A percentile compares a stretch with the other conserved stretches of the same genome.
These are phyloP conservation scores for Mrakia gelida DNA, from an alignment of 768 basidiomycete genomes.

Conservation along the genomic window DNA sequence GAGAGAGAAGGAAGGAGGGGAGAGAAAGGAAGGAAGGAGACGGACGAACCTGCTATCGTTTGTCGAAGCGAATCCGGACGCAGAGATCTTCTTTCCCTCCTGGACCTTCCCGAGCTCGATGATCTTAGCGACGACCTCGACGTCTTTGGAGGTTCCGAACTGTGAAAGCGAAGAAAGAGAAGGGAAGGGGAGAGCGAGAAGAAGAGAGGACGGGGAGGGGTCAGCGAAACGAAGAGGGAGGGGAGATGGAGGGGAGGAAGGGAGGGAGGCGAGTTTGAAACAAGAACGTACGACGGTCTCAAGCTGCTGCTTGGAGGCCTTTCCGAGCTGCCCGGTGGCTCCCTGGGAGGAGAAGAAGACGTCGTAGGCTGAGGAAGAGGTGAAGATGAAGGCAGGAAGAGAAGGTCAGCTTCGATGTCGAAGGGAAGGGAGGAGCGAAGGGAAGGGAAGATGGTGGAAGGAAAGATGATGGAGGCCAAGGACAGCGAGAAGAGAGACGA, in stretches of 20 bases:
- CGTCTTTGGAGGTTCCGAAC: slow-evolving; percentile 1
- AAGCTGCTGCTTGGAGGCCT: slow-evolving; percentile 77
- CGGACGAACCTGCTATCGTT: slow-evolving; percentile 11
- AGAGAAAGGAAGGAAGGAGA: background rate
- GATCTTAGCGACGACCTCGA: slow-evolving; percentile 20
- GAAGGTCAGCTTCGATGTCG: background rate
- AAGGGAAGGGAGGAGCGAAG: background rate
- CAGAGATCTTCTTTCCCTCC: slow-evolving; percentile 30
- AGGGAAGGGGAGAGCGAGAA: background rate
- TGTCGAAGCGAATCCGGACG: background rate
- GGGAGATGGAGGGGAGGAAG: background rate
- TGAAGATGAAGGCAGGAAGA: background rate
- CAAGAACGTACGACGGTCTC: slow-evolving; percentile 50
- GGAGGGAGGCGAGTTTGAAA: background rate
- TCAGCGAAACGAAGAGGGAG: too few relatives aligned
- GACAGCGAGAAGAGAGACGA: slow-evolving; percentile 38
- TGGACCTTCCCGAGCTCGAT: slow-evolving; percentile 30
- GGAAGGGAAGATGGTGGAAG: background rate
- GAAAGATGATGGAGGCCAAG: slow-evolving; percentile 19
- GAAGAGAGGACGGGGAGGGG: too few relatives aligned
- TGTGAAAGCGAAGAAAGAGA: background rate
- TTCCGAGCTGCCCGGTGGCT: slow-evolving; percentile 66
- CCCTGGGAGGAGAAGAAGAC: slow-evolving; percentile 70
- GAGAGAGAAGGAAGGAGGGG: background rate
- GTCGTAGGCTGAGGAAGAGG: slow-evolving; percentile 56